phyloP scores from a whole-genome alignment of 495 filamentous ascomycete genomes.

The Aspergillus taichungensis region DNA sequence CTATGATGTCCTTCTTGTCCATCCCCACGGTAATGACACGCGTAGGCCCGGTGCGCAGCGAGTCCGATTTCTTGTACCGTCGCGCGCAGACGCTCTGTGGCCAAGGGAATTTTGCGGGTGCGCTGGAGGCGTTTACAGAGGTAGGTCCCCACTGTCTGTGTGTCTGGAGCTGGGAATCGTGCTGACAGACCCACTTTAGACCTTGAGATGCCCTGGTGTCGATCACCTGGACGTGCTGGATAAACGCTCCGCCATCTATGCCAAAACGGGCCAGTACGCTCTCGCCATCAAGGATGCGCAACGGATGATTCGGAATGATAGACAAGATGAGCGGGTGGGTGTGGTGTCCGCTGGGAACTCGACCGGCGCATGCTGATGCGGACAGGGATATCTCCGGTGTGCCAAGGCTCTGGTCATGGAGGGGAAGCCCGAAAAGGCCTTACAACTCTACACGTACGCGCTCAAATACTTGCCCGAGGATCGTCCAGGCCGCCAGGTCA shows the following conservation, averaged over 20 bases:
- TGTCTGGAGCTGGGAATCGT: constrained; percentile 4
- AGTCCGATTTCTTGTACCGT: constrained; percentile 15
- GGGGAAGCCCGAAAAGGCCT: constrained; percentile 43
- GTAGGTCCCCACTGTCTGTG: constrained; percentile 19
- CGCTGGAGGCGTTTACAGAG: constrained; percentile 34
- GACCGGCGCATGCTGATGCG: neutral
- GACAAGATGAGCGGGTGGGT: constrained; percentile 38
- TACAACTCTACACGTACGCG: constrained; percentile 54
- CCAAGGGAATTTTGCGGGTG: constrained; percentile 29
- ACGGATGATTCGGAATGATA: constrained; percentile 47
- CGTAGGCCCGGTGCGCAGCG: constrained; percentile 4
- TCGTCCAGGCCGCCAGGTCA: constrained; percentile 39
- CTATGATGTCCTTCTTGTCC: too few relatives aligned
- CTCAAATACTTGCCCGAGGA: constrained; percentile 37
- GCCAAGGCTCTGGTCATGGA: constrained; percentile 51
- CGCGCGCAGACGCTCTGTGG: constrained; percentile 35
- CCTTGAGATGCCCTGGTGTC: constrained; percentile 21
- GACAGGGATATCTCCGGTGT: constrained; percentile 56
- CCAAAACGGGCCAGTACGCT: constrained; percentile 45
- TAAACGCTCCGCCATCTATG: constrained; percentile 51
- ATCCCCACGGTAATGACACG: too few relatives aligned
- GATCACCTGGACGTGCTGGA: constrained; percentile 42
- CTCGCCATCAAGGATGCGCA: constrained; percentile 51
- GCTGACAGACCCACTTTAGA: constrained; percentile 16
- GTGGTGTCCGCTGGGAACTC: neutral